These are phyloP conservation scores for Saposhnikovia divaricata DNA, from an alignment of 129 eudicot species.

Conservation along the genomic window DNA sequence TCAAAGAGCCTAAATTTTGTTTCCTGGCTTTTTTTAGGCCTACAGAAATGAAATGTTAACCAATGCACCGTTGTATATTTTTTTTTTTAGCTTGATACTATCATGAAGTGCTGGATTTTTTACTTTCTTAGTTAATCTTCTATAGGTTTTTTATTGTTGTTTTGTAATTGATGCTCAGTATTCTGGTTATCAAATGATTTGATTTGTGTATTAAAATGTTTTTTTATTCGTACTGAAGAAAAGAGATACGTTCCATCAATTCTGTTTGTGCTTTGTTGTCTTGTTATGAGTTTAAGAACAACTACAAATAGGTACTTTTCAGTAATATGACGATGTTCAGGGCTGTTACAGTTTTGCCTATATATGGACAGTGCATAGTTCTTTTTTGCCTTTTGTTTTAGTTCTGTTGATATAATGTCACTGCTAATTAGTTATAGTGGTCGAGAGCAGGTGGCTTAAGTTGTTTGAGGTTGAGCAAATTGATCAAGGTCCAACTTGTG, in stretches of 20 bases:
- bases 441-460: slow-evolving; percentile 21
- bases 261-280: background rate
- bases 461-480: background rate
- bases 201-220: background rate
- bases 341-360: background rate
- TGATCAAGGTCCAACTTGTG: slow-evolving; percentile 16
- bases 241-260: background rate
- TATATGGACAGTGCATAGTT: background rate
- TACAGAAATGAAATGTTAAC: background rate
- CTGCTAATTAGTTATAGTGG: slow-evolving; percentile 5
- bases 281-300: background rate
- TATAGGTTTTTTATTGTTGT: background rate
- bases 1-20: background rate
- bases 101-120: background rate
- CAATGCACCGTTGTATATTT: background rate
- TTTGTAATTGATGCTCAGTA: background rate
- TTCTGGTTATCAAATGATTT: background rate
- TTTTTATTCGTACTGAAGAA: background rate
- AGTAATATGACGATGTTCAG: background rate
- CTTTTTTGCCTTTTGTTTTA: background rate
- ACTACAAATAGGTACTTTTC: background rate
- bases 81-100: background rate
- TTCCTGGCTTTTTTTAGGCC: background rate
- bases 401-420: background rate
- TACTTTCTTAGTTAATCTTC: background rate